Evolutionary conservation across 768 basidiomycete genomes (phyloP).

Genomic region (Termitomyces sp.): DNA sequence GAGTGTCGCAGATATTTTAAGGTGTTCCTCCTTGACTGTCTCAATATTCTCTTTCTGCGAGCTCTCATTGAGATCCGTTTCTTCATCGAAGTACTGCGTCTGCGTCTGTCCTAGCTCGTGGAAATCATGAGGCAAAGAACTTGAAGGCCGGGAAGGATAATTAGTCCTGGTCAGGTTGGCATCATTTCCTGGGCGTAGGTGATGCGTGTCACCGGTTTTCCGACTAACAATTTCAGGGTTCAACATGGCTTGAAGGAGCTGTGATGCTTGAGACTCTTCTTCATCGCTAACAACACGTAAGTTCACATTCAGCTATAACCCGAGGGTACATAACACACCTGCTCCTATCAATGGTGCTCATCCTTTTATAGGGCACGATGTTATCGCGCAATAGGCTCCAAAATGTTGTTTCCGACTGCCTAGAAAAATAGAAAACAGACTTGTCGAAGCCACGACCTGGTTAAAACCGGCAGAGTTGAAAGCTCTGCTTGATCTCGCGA

Average conservation of each 20-base stretch:
- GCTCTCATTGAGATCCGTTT: conserved; percentile 29
- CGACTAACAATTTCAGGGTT: conserved; percentile 18
- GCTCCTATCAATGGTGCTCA: conserved; percentile 32
- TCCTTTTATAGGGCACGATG: conserved; percentile 13
- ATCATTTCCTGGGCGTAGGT: conserved; percentile 16
- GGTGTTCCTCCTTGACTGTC: conserved; percentile 2
- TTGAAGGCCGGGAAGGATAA: conserved; percentile 28
- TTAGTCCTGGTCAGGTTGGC: conserved; percentile 26
- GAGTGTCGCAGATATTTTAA: background rate
- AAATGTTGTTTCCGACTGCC: background rate
- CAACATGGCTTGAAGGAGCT: conserved; percentile 45
- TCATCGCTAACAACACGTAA: conserved; percentile 28
- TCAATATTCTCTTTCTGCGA: conserved; percentile 53
- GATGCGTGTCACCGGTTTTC: conserved; percentile 14
- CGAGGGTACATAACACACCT: conserved; percentile 22
- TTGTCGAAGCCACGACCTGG: background rate
- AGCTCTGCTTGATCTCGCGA: background rate
- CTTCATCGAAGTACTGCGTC: conserved; percentile 32
- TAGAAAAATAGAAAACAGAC: no score
- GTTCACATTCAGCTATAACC: conserved; percentile 3
- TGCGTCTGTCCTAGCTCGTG: conserved; percentile 59
- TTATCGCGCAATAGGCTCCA: conserved; percentile 5
- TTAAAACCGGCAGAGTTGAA: background rate
- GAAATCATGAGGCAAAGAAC: conserved; percentile 45
- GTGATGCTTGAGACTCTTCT: conserved; percentile 49